phyloP scores from a whole-genome alignment of 192 early-diverging fungal species.

The Backusella westeae region DNA sequence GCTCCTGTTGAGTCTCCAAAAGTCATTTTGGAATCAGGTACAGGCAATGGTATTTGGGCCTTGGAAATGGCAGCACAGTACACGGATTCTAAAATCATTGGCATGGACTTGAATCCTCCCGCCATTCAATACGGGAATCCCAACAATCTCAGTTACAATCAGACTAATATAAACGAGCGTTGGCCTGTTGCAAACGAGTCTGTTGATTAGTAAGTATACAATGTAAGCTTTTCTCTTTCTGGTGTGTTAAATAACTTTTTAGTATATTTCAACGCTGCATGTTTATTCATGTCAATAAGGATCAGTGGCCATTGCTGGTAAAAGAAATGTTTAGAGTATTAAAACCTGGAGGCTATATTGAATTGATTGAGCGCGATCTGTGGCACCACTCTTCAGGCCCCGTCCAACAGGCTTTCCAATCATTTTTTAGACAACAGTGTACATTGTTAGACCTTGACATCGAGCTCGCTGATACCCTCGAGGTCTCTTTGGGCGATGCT shows the following conservation, averaged over 20 bases:
- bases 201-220: constrained; percentile 32
- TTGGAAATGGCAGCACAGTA: constrained; percentile 32
- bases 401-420: constrained; percentile 33
- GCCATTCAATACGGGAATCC: constrained; percentile 17
- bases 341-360: constrained; percentile 38
- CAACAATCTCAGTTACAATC: constrained; percentile 26
- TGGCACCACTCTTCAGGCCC: constrained; percentile 34
- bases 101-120: constrained; percentile 23
- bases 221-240: background rate
- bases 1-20: constrained; percentile 21
- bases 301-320: constrained; percentile 26
- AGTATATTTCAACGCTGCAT: constrained; percentile 38
- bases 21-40: constrained; percentile 35
- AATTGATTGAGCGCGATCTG: constrained; percentile 32
- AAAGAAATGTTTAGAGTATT: constrained; percentile 30
- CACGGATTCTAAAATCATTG: constrained; percentile 21
- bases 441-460: constrained; percentile 22
- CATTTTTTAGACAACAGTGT: constrained; percentile 26
- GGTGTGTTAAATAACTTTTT: background rate
- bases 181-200: constrained; percentile 29
- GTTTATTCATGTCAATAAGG: constrained; percentile 16
- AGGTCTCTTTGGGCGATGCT: constrained; percentile 1
- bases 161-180: constrained; percentile 24
- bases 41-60: constrained; percentile 39
- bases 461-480: constrained; percentile 5